Conservation (phyloP, 1,284 basidiomycete species). For the Puccinia sorghi region DNA sequence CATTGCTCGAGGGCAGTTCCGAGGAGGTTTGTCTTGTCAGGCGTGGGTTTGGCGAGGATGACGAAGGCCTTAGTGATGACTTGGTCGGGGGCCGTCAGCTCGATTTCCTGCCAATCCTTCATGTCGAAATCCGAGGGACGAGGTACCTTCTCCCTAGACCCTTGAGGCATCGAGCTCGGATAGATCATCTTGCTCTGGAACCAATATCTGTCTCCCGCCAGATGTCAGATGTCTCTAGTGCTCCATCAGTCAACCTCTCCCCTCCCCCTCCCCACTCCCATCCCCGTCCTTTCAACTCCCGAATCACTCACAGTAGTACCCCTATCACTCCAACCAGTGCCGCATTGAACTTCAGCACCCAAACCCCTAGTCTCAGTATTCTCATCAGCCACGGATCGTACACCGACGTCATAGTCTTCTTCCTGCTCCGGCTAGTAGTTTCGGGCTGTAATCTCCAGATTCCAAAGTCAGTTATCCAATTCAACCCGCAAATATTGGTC, state of each 20-base stretch:
- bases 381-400: constrained; percentile 18
- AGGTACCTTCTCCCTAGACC: constrained; percentile 30
- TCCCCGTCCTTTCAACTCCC: not conserved
- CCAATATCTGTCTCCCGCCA: constrained; percentile 10
- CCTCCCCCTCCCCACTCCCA: too few relatives aligned
- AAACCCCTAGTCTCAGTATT: not conserved
- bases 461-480: not conserved
- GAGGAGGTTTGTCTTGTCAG: not conserved
- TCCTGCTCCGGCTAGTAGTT: not conserved
- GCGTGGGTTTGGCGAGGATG: constrained; percentile 25
- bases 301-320: constrained; percentile 13
- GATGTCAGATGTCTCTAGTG: not conserved
- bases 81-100: constrained; percentile 29
- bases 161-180: constrained; percentile 42
- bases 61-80: constrained; percentile 34
- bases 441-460: not conserved
- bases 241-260: not conserved
- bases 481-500: not conserved
- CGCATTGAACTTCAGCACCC: constrained; percentile 34
- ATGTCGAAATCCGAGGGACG: constrained; percentile 27
- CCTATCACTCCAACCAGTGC: constrained; percentile 16
- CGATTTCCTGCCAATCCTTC: constrained; percentile 44
- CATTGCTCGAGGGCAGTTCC: not conserved
- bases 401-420: constrained; percentile 9
- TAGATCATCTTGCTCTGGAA: constrained; percentile 50